Base-by-base conservation (phyloP, 176 grass and related monocot species). In the Eremochloa ophiuroides region DNA sequence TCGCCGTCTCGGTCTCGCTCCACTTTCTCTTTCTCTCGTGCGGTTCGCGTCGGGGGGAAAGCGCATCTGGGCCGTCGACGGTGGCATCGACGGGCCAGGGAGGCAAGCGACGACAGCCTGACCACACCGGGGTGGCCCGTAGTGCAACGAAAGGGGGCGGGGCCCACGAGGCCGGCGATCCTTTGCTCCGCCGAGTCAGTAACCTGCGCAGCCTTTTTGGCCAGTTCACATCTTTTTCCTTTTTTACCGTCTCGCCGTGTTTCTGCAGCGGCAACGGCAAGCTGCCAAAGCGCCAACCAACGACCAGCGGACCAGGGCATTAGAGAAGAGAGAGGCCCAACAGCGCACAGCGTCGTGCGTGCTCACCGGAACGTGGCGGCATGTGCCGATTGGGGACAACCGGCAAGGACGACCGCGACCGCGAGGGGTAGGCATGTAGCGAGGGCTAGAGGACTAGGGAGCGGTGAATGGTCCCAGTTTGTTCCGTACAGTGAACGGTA, bases 141-240 rank as follows among this genome's bases (percentile, higher is more conserved):
- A 58, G 22, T 22, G 22, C 7, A 55, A 55, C 20, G 51, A 55
- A 56, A 18, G 8, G 14, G 68, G 27, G 7, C 8, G 37, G 82
- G 55, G 25, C 85, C 71, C 87, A 81, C 82, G 71, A 80, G 82
- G 17, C 46, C 5, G 81, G 61, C 23, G 87, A 85, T 89, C 73
- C 71, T 76, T 88, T 85, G 82, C 76, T 42, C 70, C 61, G 8
- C 20, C 80, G 58, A n/a, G 56, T 50, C 4, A 41, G 17, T 53
- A 68, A 53, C 77, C 77, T n/a, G 62, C 28, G 34, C 53, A 28
- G 61, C 74, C 56, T 77, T 77, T 77, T 61, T 11, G 31, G 73
- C 14, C 14, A 35, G 62, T 17, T 3, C 74, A 4, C 2, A 10
- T 39, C 2, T 30, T 77, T 77, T 31, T 15, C 6, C 25, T 34